Percentiles rank a stretch among this genome's conserved stretches.
These are phyloP conservation scores for Fusarium praegraminearum DNA, from an alignment of 2,329 filamentous ascomycete species.

Conservation along the genomic window DNA sequence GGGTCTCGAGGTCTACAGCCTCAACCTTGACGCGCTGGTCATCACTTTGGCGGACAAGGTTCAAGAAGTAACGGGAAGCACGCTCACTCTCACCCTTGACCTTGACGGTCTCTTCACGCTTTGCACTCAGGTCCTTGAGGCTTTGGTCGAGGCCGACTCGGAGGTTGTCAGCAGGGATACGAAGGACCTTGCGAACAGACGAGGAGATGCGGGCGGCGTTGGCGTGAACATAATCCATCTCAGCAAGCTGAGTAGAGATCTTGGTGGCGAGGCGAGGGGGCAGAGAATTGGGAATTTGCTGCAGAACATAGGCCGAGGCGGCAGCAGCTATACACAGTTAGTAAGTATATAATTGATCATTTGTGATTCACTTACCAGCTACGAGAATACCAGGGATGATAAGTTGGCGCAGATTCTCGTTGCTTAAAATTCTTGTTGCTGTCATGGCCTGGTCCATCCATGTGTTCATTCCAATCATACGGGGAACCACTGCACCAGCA, in stretches of 20 bases:
- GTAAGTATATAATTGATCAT: not conserved
- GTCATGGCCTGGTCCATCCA: conserved; percentile 92
- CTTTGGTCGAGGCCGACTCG: conserved; percentile 85
- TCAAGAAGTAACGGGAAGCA: conserved; percentile 89
- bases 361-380: conserved; percentile 70
- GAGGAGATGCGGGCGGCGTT: conserved; percentile 87
- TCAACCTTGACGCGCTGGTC: conserved; percentile 64
- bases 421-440: conserved; percentile 82
- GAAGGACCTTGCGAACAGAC: conserved; percentile 89
- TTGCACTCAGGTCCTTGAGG: conserved; percentile 82
- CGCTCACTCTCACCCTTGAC: conserved; percentile 85
- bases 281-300: conserved; percentile 88
- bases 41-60: conserved; percentile 77
- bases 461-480: conserved; percentile 83
- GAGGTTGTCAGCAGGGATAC: conserved; percentile 87
- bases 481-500: conserved; percentile 84
- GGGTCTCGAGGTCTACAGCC: conserved; percentile 67
- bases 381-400: conserved; percentile 83
- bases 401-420: conserved; percentile 82
- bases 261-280: conserved; percentile 88
- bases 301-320: conserved; percentile 82
- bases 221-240: conserved; percentile 91
- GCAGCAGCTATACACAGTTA: conserved; percentile 69
- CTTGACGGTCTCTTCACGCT: conserved; percentile 86
- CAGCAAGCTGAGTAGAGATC: conserved; percentile 81